Evolutionary conservation across 352 stramenopile genomes (phyloP).

Genomic region (Globisporangium viniferum): DNA sequence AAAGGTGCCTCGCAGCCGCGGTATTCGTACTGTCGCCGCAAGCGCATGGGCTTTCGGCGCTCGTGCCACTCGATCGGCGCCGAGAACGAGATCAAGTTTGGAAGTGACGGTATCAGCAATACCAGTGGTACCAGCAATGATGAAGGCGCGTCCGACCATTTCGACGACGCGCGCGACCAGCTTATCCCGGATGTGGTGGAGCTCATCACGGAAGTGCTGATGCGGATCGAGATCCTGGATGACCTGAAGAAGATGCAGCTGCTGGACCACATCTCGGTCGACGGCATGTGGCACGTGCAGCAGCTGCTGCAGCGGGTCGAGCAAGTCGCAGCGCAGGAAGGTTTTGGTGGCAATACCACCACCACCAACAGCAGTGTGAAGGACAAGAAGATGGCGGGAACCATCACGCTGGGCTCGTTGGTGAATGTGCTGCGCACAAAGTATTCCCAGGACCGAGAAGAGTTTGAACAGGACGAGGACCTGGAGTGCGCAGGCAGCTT

Average conservation of each 20-base stretch:
- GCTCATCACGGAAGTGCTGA: slow-evolving; percentile 70
- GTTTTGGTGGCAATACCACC: not conserved
- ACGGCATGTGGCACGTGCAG: slow-evolving; percentile 71
- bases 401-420: slow-evolving; percentile 23
- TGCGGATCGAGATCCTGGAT: slow-evolving; percentile 67
- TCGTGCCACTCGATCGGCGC: slow-evolving; percentile 70
- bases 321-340: slow-evolving; percentile 14
- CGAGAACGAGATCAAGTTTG: slow-evolving; percentile 39
- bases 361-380: not conserved
- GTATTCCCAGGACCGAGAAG: slow-evolving; percentile 10
- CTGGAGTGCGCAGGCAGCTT: slow-evolving; percentile 41
- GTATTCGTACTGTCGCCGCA: slow-evolving; percentile 69
- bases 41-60: slow-evolving; percentile 72
- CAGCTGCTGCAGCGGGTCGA: slow-evolving; percentile 44
- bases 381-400: not conserved
- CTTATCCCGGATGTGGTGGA: slow-evolving; percentile 69
- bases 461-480: slow-evolving; percentile 32
- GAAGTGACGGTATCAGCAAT: not conserved
- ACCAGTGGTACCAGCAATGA: not conserved
- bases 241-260: slow-evolving; percentile 84
- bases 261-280: slow-evolving; percentile 77
- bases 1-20: slow-evolving; percentile 62
- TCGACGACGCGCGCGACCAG: slow-evolving; percentile 29
- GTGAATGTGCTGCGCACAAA: slow-evolving; percentile 22
- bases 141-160: slow-evolving; percentile 19